Percentiles rank a stretch among this genome's conserved stretches.
Evolutionary conservation across 2,329 filamentous ascomycete species (phyloP).

Genomic region (Plectosphaerella cucumerina): DNA sequence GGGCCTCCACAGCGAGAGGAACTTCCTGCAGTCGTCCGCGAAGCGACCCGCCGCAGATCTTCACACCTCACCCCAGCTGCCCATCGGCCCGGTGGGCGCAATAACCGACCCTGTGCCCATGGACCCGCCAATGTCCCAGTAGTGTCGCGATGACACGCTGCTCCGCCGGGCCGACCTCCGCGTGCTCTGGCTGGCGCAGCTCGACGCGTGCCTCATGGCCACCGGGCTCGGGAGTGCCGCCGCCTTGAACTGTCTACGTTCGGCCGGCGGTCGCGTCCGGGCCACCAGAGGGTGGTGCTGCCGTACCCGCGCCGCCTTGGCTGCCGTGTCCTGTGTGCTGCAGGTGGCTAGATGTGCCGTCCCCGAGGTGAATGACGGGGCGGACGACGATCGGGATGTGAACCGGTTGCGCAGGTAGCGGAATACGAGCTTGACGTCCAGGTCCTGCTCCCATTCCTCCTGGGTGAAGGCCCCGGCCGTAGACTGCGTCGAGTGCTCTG

Average conservation of each 20-base stretch:
- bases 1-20: not conserved
- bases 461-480: slow-evolving; percentile 44
- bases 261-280: slow-evolving; percentile 44
- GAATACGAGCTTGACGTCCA: slow-evolving; percentile 90
- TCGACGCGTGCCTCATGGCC: slow-evolving; percentile 50
- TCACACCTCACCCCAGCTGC: slow-evolving; percentile 74
- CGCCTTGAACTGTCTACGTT: slow-evolving; percentile 54
- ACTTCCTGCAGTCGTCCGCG: not conserved
- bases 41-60: not conserved
- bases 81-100: slow-evolving; percentile 62
- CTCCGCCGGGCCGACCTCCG: slow-evolving; percentile 65
- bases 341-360: slow-evolving; percentile 44
- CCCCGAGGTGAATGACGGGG: slow-evolving; percentile 34
- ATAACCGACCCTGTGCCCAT: slow-evolving; percentile 72
- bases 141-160: slow-evolving; percentile 73
- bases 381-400: slow-evolving; percentile 42
- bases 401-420: slow-evolving; percentile 78
- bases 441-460: slow-evolving; percentile 90
- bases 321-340: slow-evolving; percentile 61
- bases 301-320: slow-evolving; percentile 77
- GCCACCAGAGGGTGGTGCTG: slow-evolving; percentile 86
- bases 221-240: slow-evolving; percentile 45
- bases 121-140: slow-evolving; percentile 86
- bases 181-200: slow-evolving; percentile 85
- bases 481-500: slow-evolving; percentile 4